Evolutionary conservation across 352 stramenopile genomes (phyloP).

Genomic region (Globisporangium polare): DNA sequence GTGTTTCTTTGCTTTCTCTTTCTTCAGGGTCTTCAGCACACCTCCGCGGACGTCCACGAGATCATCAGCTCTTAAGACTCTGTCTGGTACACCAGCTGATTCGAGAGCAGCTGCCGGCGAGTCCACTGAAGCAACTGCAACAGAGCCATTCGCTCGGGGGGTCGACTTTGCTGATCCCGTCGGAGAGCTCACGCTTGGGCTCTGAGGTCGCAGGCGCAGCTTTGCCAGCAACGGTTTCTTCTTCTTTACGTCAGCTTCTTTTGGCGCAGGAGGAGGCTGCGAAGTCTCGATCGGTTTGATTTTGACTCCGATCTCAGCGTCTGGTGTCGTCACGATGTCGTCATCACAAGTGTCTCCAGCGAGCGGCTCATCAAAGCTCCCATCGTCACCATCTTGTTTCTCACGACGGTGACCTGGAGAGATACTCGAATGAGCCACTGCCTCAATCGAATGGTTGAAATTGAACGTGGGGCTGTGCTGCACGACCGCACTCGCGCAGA

Average conservation of each 20-base stretch:
- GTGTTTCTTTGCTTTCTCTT: background rate
- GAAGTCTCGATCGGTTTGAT: background rate
- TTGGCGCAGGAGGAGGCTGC: background rate
- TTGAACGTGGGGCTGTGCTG: conserved; percentile 13
- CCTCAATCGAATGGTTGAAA: background rate
- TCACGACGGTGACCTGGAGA: background rate
- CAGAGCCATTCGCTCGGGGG: background rate
- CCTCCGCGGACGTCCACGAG: background rate
- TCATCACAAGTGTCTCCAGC: background rate
- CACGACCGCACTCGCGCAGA: conserved; percentile 61
- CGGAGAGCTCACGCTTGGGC: conserved; percentile 17
- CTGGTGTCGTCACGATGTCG: background rate
- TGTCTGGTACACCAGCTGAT: background rate
- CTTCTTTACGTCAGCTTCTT: conserved; percentile 1
- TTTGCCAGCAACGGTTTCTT: conserved; percentile 53
- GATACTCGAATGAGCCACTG: background rate
- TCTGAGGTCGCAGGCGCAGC: conserved; percentile 49
- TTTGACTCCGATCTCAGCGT: background rate
- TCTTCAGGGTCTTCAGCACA: conserved; percentile 16
- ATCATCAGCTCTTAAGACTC: background rate
- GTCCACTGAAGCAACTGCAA: background rate
- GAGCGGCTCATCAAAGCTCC: background rate
- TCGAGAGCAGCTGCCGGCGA: background rate
- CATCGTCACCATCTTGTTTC: background rate
- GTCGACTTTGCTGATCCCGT: conserved; percentile 13